A percentile compares a stretch with the other conserved stretches of the same genome.
Conservation (phyloP, 345 rosid species). For the Heritiera littoralis region DNA sequence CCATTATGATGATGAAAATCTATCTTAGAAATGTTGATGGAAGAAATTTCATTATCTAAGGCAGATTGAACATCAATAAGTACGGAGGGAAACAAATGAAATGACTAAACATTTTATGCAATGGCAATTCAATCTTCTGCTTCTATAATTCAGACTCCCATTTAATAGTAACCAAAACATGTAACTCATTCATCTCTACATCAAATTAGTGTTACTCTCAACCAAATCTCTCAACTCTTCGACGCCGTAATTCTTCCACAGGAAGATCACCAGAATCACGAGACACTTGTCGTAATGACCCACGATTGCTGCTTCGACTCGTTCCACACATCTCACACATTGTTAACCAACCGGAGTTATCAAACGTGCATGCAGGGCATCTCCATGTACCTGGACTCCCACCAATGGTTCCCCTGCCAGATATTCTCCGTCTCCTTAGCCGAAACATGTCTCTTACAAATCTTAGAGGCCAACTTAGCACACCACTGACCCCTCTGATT, state of each 20-base stretch:
- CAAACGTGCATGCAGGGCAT: conserved; percentile 85
- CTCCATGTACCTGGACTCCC: conserved; percentile 68
- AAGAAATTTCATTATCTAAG: background rate
- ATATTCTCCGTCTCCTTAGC: conserved; percentile 43
- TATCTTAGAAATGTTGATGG: background rate
- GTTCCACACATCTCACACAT: conserved; percentile 91
- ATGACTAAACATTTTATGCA: background rate
- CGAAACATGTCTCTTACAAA: conserved; percentile 40
- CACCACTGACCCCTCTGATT: conserved; percentile 42
- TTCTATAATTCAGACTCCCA: background rate
- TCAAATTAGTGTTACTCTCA: conserved; percentile 18
- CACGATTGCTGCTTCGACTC: conserved; percentile 38
- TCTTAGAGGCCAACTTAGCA: conserved; percentile 65
- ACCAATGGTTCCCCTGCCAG: conserved; percentile 78
- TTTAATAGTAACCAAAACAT: no score
- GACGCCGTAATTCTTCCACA: conserved; percentile 75
- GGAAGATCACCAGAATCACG: conserved; percentile 40
- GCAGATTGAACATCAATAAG: background rate
- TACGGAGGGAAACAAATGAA: background rate
- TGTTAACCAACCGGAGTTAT: conserved; percentile 60
- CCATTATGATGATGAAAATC: background rate
- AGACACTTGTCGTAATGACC: conserved; percentile 29
- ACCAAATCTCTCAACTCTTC: conserved; percentile 84
- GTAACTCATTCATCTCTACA: background rate
- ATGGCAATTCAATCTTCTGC: background rate